Evolutionary conservation across 306 rosid genomes (phyloP), one percentile per base, ranked within the genome.

Genomic region (Lathyrus aphaca): DNA sequence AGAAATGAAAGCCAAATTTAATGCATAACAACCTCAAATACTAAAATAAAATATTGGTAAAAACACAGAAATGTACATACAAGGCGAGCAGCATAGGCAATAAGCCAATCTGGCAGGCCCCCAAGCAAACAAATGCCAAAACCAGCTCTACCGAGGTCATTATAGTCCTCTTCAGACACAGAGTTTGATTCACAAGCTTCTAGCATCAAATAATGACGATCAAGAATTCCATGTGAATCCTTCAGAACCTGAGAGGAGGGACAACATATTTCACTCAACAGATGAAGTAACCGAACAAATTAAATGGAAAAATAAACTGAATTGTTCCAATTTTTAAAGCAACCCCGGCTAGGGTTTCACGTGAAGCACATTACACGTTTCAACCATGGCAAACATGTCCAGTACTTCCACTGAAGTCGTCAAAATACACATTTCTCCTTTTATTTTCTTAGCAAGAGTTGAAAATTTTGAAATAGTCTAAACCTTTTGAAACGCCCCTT

Each of bases 101-200:
- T 87, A 62, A 91, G 81, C 99, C 99, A 95, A 74, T 95, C 95
- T 55, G 99, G 99, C 72, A 95, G 81, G 71, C 99, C 97, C 66
- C 86, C 99, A 61, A 95, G 96, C 86, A 95, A 87, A 63, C 99
- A 95, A 81, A 90, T 87, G 74, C 97, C 99, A 60, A 95, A 82
- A 82, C 99, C 99, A 72, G 99, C 99, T 82, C 97, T 87, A 69
- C 85, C 87, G 69, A 95, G 83, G 57, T 89, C 99, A 77, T 84
- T 86, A 73, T 87, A 87, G 73, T 95, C 99, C 58, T 95, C 97
- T 76, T 89, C 96, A 21, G 97, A 86, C 5, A 89, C 96, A 5
- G 76, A 80, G 68, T 95, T 95, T 50, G 81, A 37, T 68, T 86
- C 99, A 59, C 99, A 95, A 60, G 99, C 99, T 79, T 91, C 99